phyloP scores from a whole-genome alignment of 2,329 filamentous ascomycete genomes.

The Fusarium succisae region DNA sequence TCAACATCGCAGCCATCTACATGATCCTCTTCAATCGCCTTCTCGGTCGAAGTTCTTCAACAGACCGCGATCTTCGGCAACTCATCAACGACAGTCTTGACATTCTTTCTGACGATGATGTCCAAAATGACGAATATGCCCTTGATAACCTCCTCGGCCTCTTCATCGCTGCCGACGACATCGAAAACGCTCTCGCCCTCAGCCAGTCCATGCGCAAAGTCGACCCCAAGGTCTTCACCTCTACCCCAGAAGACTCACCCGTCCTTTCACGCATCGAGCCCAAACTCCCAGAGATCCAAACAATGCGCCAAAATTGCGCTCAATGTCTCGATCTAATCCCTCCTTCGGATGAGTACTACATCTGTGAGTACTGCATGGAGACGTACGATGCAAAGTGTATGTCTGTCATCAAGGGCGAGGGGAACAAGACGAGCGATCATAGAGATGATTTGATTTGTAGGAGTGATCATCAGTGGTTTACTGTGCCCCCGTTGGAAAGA shows the following conservation, averaged over 20 bases:
- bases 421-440: conserved; percentile 45
- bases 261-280: conserved; percentile 45
- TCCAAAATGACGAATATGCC: conserved; percentile 53
- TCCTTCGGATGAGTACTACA: conserved; percentile 44
- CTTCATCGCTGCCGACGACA: conserved; percentile 51
- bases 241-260: conserved; percentile 44
- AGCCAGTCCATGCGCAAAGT: conserved; percentile 53
- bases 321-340: conserved; percentile 51
- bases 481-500: conserved; percentile 49
- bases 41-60: conserved; percentile 39
- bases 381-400: conserved; percentile 51
- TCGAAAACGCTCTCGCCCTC: conserved; percentile 49
- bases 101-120: conserved; percentile 53
- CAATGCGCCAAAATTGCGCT: conserved; percentile 48
- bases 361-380: conserved; percentile 53
- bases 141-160: conserved; percentile 53
- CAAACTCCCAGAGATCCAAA: conserved; percentile 50
- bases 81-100: conserved; percentile 51
- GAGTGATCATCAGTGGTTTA: conserved; percentile 52
- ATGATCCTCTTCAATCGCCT: conserved; percentile 51
- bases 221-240: conserved; percentile 42
- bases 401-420: conserved; percentile 43
- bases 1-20: conserved; percentile 54
- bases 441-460: conserved; percentile 46
- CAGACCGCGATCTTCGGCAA: conserved; percentile 43